Evolutionary conservation across 768 basidiomycete species (phyloP), one percentile per base, ranked within the genome.

Genomic region (Auriscalpium orientale): DNA sequence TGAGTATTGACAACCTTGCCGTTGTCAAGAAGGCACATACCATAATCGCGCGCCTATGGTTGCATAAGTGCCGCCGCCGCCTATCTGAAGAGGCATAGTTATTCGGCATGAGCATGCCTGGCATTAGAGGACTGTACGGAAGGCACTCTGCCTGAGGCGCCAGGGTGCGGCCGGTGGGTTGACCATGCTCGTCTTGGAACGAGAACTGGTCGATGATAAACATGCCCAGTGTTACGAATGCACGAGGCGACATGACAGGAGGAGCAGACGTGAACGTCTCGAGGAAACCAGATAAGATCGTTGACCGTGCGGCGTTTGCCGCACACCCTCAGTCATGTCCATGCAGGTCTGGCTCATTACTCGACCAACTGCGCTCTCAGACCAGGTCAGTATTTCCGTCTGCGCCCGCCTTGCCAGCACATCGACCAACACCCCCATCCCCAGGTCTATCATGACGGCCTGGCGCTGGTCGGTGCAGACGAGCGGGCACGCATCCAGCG

Each of bases 191-290:
- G 57, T 86, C 81, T 49, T 72, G 63, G 64, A 82, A 87, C 3
- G 78, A 75, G 63, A 93, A 89, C 58, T 85, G 78, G 68, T 97
- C 93, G 63, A 95, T 79, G 64, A 97, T 94, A 73, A 95, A 95
- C 81, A 93, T 83, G 8, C 92, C 93, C 28, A 93, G 74, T n/a
- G 85, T 82, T 18, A 80, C 81, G 48, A 91, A 84, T 20, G 55
- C 49, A 22, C 56, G 51, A 11, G 55, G 11, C 20, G 46, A 45
- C 51, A 47, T 54, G 44, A 20, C 35, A 9, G 8, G 13, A 35
- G 8, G 36, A 47, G 46, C 8, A 28, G 22, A 47, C 21, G 40
- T 43, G 9, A 4, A 15, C 18, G 40, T 1, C 18, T 43, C 40
- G 5, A 43, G 40, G 38, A 43, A 43, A 13, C 6, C 40, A 15